A percentile compares a stretch with the other conserved stretches of the same genome.
Evolutionary conservation across 2,329 filamentous ascomycete species (phyloP).

Genomic region (Arthroderma uncinatum): DNA sequence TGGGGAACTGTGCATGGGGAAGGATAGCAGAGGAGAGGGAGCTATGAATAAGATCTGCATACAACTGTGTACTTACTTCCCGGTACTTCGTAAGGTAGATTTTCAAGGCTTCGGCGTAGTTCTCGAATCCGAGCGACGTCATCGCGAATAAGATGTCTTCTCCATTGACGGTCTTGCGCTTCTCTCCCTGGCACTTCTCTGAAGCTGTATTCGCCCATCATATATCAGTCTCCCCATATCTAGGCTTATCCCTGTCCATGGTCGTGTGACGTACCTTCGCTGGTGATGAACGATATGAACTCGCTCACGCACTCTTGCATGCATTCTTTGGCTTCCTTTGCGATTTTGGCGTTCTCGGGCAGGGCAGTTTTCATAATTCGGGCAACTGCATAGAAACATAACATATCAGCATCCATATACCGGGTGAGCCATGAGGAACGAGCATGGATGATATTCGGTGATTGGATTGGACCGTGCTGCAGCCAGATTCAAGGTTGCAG

Average conservation of each 20-base stretch:
- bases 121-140: conserved; percentile 97
- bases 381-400: conserved; percentile 61
- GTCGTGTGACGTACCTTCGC: conserved; percentile 61
- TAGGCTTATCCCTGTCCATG: not conserved
- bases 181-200: conserved; percentile 98
- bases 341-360: conserved; percentile 97
- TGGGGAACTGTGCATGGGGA: not conserved
- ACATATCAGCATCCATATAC: not conserved
- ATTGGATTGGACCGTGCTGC: conserved; percentile 4
- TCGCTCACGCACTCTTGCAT: conserved; percentile 99
- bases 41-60: not conserved
- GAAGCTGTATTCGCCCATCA: conserved; percentile 55
- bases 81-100: conserved; percentile 97
- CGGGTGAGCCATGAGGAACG: too few relatives aligned
- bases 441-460: conserved; percentile 28
- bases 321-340: conserved; percentile 97
- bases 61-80: conserved; percentile 63
- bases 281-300: conserved; percentile 98
- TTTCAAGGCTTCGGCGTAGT: conserved; percentile 95
- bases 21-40: not conserved
- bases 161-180: conserved; percentile 97
- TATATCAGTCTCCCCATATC: conserved; percentile 8
- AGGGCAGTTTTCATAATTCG: conserved; percentile 98
- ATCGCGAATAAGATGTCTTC: conserved; percentile 98
- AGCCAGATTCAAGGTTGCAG: conserved; percentile 2